Base-by-base conservation (phyloP, 169 alveolate genomes). In the Eimeria zaria region DNA sequence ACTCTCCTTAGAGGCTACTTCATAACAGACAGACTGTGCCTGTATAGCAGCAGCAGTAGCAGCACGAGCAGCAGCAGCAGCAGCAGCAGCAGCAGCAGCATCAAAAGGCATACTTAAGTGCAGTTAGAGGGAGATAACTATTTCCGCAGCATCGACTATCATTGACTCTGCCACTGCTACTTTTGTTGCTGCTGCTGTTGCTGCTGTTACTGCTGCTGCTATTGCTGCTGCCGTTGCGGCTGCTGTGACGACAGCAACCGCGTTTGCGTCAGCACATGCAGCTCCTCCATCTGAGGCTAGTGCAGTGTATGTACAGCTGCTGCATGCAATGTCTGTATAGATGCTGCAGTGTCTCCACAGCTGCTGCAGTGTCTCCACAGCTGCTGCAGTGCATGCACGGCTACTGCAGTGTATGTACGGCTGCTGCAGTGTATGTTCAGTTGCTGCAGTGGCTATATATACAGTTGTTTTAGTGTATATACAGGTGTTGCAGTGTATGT, bases 21-120 rank as follows among this genome's bases (percentile, higher is more conserved):
- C 89, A 51, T 80, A 80, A 51, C 89, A 80, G 48, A 80, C 89
- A 14, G 89, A 80, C 67, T 80, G 89, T 4, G 89, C 89, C 89
- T 80, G 89, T 41, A 44, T 41, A 46, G 33, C 87, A 41, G 36
- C 39, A 69, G 39, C 80, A 69, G 80, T 1, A 27, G 80, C 48
- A 30, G 44, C 80, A 69, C 16, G 22, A 69, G 39, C 80, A 58
- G n/a, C 67, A 58, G 27, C 67, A 58, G 67, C 27, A 69, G 51
- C 46, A 69, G 73, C 27, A 62, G 6, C 33, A 62, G 73, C 33
- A 62, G 73, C 73, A 62, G n/a, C 73, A 62, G 9, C 73, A 62
- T 6, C 73, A 30, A 69, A n/a, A 22, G 16, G 80, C 80, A 18
- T 18, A 14, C 6, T 36, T 73, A 36, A n/a, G 58, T 36, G 58